Percentiles rank a stretch among this genome's conserved stretches.
These are phyloP conservation scores for Alternaria longipes DNA, from an alignment of 2,329 filamentous ascomycete species.

Conservation along the genomic window DNA sequence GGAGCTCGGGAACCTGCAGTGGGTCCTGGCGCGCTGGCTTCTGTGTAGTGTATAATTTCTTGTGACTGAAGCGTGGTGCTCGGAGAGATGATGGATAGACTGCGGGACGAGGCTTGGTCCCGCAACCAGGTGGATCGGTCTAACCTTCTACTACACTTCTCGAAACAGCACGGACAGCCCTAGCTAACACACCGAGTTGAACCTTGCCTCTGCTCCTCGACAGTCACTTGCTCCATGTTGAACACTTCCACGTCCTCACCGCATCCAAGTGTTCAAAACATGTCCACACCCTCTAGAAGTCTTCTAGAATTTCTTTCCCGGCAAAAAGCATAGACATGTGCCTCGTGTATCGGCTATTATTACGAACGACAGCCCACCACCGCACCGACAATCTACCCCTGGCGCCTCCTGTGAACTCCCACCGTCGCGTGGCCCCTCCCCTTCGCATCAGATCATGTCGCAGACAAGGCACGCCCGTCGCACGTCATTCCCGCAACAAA, in stretches of 20 bases:
- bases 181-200: not conserved
- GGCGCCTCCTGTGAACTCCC: conserved; percentile 14
- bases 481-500: conserved; percentile 21
- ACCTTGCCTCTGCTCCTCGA: not conserved
- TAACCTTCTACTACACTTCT: conserved; percentile 19
- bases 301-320: conserved; percentile 2
- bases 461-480: conserved; percentile 14
- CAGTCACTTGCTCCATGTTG: too few species aligned
- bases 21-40: conserved; percentile 2
- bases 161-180: conserved; percentile 19
- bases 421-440: conserved; percentile 16
- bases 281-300: conserved; percentile 1
- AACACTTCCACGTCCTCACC: not conserved
- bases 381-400: conserved; percentile 6
- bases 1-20: conserved; percentile 9
- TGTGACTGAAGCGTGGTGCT: conserved; percentile 18
- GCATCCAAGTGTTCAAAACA: not conserved
- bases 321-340: conserved; percentile 10
- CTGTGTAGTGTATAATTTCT: conserved; percentile 8
- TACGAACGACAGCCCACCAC: conserved; percentile 10
- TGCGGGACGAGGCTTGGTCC: conserved; percentile 28
- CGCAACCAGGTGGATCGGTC: conserved; percentile 21
- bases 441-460: conserved; percentile 26
- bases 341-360: conserved; percentile 8
- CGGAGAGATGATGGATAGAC: conserved; percentile 20